phyloP scores from a whole-genome alignment of 139 green algal species.

The Asterochloris sp. region DNA sequence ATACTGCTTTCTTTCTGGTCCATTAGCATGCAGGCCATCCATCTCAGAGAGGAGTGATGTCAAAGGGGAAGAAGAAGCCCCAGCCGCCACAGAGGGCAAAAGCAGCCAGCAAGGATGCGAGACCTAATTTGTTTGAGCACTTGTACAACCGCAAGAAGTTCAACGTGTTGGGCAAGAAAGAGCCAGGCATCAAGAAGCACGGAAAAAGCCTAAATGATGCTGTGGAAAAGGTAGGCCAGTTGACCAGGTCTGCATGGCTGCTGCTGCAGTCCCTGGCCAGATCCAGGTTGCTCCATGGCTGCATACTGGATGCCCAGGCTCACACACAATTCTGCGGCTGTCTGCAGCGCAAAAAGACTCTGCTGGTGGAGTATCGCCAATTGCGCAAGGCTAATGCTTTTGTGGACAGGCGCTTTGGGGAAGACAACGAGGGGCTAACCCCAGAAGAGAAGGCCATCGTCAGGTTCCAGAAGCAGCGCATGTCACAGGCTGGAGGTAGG shows the following conservation, averaged over 20 bases:
- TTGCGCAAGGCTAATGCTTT: constrained; percentile 88
- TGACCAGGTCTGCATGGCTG: no score
- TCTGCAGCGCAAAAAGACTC: constrained; percentile 78
- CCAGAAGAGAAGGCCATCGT: constrained; percentile 80
- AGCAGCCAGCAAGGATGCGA: background rate
- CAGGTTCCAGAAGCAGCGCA: constrained; percentile 78
- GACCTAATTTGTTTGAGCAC: constrained; percentile 47
- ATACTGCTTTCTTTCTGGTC: no score
- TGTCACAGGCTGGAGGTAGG: constrained; percentile 42
- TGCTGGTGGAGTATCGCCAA: constrained; percentile 91
- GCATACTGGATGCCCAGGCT: background rate
- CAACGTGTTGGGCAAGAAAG: constrained; percentile 52
- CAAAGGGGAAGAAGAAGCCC: no score
- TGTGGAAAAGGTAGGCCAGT: constrained; percentile 34
- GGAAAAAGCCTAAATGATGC: constrained; percentile 31
- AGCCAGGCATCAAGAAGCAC: constrained; percentile 39
- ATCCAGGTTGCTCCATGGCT: background rate
- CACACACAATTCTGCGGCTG: background rate
- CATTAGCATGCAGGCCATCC: no score
- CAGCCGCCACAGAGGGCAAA: no score
- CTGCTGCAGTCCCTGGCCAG: no score
- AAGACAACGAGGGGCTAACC: constrained; percentile 73
- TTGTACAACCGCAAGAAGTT: constrained; percentile 50
- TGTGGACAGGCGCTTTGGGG: constrained; percentile 91
- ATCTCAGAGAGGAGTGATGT: no score